A percentile compares a stretch with the other conserved stretches of the same genome.
phyloP scores from a whole-genome alignment of 352 stramenopile genomes.

The Thraustochytrium striatum region DNA sequence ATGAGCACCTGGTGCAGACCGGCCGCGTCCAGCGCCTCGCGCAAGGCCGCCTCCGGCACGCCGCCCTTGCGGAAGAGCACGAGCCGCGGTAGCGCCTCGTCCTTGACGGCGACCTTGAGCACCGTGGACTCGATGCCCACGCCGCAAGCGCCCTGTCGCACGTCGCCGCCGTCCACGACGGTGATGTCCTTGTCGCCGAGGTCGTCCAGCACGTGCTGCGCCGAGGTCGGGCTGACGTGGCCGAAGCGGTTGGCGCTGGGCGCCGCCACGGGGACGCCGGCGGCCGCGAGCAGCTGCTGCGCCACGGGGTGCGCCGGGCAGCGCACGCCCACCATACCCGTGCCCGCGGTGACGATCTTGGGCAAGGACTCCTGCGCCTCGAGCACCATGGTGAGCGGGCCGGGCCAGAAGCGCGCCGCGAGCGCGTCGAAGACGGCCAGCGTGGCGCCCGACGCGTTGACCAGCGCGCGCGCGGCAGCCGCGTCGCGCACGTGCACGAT shows the following conservation, averaged over 20 bases:
- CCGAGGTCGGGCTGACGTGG: conserved; percentile 92
- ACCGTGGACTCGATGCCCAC: conserved; percentile 91
- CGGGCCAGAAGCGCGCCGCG: conserved; percentile 88
- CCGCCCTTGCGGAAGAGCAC: conserved; percentile 79
- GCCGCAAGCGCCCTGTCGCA: conserved; percentile 59
- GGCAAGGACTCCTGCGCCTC: conserved; percentile 78
- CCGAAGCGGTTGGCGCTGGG: conserved; percentile 97
- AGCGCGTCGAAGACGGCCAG: conserved; percentile 71
- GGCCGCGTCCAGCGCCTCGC: conserved; percentile 62
- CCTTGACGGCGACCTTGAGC: conserved; percentile 75
- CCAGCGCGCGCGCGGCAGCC: conserved; percentile 76
- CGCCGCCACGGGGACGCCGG: conserved; percentile 88
- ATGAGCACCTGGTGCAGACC: conserved; percentile 63
- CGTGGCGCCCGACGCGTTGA: conserved; percentile 67
- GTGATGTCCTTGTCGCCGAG: conserved; percentile 81
- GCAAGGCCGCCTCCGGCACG: conserved; percentile 68
- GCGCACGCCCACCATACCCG: conserved; percentile 93
- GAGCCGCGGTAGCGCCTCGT: conserved; percentile 51
- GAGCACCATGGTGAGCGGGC: conserved; percentile 92
- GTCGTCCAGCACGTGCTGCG: conserved; percentile 94
- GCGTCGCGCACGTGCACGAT: conserved; percentile 92
- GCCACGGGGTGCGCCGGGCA: conserved; percentile 87
- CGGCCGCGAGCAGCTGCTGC: conserved; percentile 74
- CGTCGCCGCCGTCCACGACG: conserved; percentile 64
- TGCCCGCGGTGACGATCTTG: conserved; percentile 76